Base-by-base conservation (phyloP, 257 asterid genomes). In the Solanum dulcamara region DNA sequence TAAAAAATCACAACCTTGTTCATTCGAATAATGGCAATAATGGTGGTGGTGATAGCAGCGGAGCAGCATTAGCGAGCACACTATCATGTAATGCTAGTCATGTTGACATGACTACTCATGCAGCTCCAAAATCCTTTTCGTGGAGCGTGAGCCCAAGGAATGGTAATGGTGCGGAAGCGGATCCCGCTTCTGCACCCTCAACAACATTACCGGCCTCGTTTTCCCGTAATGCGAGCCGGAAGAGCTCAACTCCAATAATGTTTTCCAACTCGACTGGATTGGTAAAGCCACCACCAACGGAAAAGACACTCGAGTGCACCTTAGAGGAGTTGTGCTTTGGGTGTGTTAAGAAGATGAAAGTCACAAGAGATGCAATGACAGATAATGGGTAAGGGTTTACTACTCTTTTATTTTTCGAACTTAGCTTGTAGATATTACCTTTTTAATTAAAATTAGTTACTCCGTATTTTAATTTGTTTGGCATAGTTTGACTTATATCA, bases 291-390 rank as follows among this genome's bases (percentile, higher is more conserved):
- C 90, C 93, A 2, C 84, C 96, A 1, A 87, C 88, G 88, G 94
- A 89, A 84, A 60, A 81, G 86, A 90, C 89, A 53, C 92, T 95
- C 6, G 94, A 95, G 0, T 95, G 98, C 90, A 91, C 94, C 30
- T 93, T 95, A 15, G 96, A 95, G 83, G 98, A 95, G 88, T 89
- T 94, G 44, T 95, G 98, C 72, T 95, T 93, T 51, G 98, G 98
- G 37, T 90, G 96, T 86, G 53, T 90, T 84, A 94, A 93, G 93
- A 91, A 91, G 90, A 90, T 92, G 57, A 87, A 72, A 81, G 88
- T 92, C 87, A 88, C 90, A 26, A 91, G 93, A 87, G 92, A 91
- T 26, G 86, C 91, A 0, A 80, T 91, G 28, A 87, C 89, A 14
- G 89, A 86, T 17, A 72, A 87, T 22, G 96, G 98, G 97, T 92